Base-by-base conservation (phyloP, 192 early-diverging fungal species). In the Spizellomyces sp. region DNA sequence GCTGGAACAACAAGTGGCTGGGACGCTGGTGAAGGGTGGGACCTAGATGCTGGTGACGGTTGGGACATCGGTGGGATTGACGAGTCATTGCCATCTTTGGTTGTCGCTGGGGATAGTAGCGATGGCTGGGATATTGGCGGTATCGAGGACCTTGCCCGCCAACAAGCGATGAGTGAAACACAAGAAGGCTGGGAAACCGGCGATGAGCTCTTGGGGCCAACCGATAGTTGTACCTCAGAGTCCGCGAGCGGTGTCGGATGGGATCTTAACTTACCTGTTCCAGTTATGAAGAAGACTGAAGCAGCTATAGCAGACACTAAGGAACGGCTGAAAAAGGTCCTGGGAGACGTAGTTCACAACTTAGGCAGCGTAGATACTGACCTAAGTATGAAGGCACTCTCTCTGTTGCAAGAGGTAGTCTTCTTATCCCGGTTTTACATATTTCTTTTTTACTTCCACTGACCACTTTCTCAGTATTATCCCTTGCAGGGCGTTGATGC, bases 91-190 rank as follows among this genome's bases (percentile, higher is more conserved):
- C 27, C 27, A 36, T 36, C 27, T 3, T 36, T 36, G 27, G 27
- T 3, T 36, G 27, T 36, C 3, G 27, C 27, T 36, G 27, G 27
- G 27, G 27, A 36, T 36, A 36, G 27, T 36, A 36, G 27, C 27
- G 15, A 21, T 15, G 63, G 57, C 12, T 72, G 69, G 63, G 70
- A 73, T 46, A 63, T 72, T 48, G 47, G 36, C 10, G 60, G 48
- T 60, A 22, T 73, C 42, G 62, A 62, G 9, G 50, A 19, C n/a
- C 48, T 67, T 22, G 2, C 19, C 1, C 59, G 19, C 15, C 19
- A 27, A 22, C 12, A 27, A 22, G 15, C 2, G 59, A 19, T 12
- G 15, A 27, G 10, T 19, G 52, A n/a, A 15, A 54, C 52, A 54
- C 17, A 19, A 54, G 17, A 15, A 15, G 19, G 60, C 42, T 64